Conservation (phyloP, 2,329 filamentous ascomycete genomes). For the Tolypocladium album region DNA sequence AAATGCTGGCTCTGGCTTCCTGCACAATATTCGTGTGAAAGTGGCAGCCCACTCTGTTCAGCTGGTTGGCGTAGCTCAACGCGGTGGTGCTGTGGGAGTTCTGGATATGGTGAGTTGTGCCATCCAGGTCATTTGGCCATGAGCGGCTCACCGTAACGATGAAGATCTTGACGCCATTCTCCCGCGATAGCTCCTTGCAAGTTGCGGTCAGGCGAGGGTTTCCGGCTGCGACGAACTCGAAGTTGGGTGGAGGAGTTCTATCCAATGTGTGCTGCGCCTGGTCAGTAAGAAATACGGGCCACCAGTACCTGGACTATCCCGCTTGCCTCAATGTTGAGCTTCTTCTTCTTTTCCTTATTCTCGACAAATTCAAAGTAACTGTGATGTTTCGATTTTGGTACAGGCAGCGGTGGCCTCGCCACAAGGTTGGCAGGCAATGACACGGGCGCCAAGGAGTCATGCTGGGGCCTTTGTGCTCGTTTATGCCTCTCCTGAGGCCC, state of each 20-base stretch:
- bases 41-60: constrained; percentile 51
- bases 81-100: constrained; percentile 18
- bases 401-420: constrained; percentile 23
- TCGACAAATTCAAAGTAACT: constrained; percentile 55
- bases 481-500: constrained; percentile 25
- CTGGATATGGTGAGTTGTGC: constrained; percentile 9
- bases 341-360: constrained; percentile 54
- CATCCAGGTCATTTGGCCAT: too few relatives aligned
- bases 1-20: constrained; percentile 30
- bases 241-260: constrained; percentile 45
- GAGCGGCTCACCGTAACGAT: constrained; percentile 45
- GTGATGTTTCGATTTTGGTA: constrained; percentile 43
- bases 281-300: constrained; percentile 11
- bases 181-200: constrained; percentile 56
- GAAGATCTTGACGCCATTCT: constrained; percentile 52
- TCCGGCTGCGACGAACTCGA: constrained; percentile 51
- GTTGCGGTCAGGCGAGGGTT: constrained; percentile 48
- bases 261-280: constrained; percentile 38
- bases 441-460: constrained; percentile 19
- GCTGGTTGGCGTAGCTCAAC: constrained; percentile 36
- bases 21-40: constrained; percentile 49
- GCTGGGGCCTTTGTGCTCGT: constrained; percentile 19
- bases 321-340: constrained; percentile 49
- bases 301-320: not conserved
- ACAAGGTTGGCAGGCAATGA: constrained; percentile 21